Evolutionary conservation across 805 yeast genomes (phyloP), one percentile per base, ranked within the genome.

Genomic region (Priceomyces fermenticarens): DNA sequence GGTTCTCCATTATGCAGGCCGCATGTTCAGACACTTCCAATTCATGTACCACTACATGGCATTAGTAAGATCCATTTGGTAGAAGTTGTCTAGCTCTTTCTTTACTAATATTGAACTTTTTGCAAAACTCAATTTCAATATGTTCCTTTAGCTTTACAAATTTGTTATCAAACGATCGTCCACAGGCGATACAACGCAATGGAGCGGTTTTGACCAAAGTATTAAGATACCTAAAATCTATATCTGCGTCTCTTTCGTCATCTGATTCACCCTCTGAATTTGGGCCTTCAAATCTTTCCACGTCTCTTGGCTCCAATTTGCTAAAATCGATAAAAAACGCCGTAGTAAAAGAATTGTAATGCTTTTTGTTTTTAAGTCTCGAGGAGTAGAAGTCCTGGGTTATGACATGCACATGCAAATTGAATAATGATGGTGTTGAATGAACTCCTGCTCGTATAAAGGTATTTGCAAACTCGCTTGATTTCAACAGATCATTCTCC

Each of bases 381-480:
- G 62, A 62, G 8, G 85, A 77, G 47, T 66, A 52, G 52, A 83
- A 74, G 58, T 87, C 95, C 36, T 63, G 67, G 0, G 89, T 80
- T 36, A 87, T 69, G 16, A 87, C 78, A 62, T 87, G 95, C 13
- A 87, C 64, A 53, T 87, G 95, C 34, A 86, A 51, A 55, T 87
- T 85, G 30, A 60, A 61, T 72, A 86, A 56, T 0, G 89, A 81
- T 2, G 95, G 95, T 2, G 73, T 72, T 3, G 85, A 60, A 59
- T 87, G 95, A 17, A 85, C 72, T 0, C 95, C 91, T 7, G 72
- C 74, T 44, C 65, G 63, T 7, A 84, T 64, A 41, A 59, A 62
- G 10, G 42, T 28, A 16, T 52, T 47, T 28, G 45, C 47, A 39
- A 65, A 60, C 29, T 53, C 52, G 13, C 34, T 14, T 17, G 36